Evolutionary conservation across 1,284 basidiomycete species (phyloP).

Genomic region (Mycosarcoma mackinlayi): DNA sequence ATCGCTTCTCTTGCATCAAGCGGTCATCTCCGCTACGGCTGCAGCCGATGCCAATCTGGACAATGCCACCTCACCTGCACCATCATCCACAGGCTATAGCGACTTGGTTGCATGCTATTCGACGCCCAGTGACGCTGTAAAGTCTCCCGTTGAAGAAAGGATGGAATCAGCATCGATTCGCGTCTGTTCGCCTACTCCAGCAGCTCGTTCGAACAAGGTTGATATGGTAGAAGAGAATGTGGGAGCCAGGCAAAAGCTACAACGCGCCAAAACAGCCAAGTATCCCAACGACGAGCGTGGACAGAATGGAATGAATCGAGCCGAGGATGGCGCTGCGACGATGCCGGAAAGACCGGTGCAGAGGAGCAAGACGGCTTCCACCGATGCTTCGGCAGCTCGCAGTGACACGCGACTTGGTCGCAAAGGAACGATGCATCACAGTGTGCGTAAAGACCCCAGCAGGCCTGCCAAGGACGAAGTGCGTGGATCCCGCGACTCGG

Average conservation of each 20-base stretch:
- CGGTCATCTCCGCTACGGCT: constrained; percentile 1
- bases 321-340: background rate
- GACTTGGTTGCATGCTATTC: constrained; percentile 42
- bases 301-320: background rate
- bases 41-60: background rate
- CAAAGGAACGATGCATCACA: constrained; percentile 23
- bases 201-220: background rate
- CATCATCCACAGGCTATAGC: constrained; percentile 30
- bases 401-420: constrained; percentile 1
- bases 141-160: background rate
- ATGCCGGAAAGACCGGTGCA: constrained; percentile 3
- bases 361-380: constrained; percentile 32
- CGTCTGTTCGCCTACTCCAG: background rate
- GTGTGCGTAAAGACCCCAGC: background rate
- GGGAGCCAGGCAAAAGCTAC: constrained; percentile 25
- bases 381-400: background rate
- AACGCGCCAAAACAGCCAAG: constrained; percentile 35
- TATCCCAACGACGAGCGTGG: background rate
- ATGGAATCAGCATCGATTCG: constrained; percentile 1
- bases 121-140: constrained; percentile 20
- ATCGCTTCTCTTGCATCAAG: constrained; percentile 24
- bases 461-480: background rate
- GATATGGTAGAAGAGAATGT: background rate
- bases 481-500: background rate
- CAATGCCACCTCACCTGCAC: constrained; percentile 7